phyloP scores from a whole-genome alignment of 2,329 filamentous ascomycete species.

The Ceratocystis ficicola region DNA sequence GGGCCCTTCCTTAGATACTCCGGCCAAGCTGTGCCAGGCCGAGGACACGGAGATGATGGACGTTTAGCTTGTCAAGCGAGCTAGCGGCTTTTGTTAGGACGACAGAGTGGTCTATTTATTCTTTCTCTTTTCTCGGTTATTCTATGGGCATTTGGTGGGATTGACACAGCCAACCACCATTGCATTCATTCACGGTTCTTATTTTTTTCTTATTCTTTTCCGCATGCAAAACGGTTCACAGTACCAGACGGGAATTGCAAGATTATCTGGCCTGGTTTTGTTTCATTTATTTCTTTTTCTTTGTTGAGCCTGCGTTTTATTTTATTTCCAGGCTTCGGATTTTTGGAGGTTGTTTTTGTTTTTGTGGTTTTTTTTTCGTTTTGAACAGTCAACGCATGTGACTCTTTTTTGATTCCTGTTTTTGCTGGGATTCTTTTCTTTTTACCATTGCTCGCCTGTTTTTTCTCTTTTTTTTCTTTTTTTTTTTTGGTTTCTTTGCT shows the following conservation, averaged over 20 bases:
- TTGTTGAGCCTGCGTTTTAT: slow-evolving; percentile 6
- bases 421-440: no score
- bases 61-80: slow-evolving; percentile 31
- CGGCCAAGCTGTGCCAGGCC: slow-evolving; percentile 31
- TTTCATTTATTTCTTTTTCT: slow-evolving; percentile 10
- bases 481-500: neutral
- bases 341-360: neutral
- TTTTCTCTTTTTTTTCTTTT: neutral
- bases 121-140: neutral
- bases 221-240: slow-evolving; percentile 15
- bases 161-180: slow-evolving; percentile 10
- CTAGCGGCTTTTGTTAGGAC: no score
- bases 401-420: no score
- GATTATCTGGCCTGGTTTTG: slow-evolving; percentile 16
- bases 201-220: slow-evolving; percentile 12
- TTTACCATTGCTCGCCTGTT: no score
- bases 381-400: no score
- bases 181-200: slow-evolving; percentile 4
- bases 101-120: neutral
- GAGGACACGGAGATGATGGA: slow-evolving; percentile 52
- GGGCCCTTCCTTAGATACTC: slow-evolving; percentile 50
- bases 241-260: slow-evolving; percentile 17
- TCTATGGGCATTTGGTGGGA: neutral
- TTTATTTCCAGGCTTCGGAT: neutral
- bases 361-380: neutral